Conservation (phyloP, 345 rosid species). For the Leavenworthia alabamica region DNA sequence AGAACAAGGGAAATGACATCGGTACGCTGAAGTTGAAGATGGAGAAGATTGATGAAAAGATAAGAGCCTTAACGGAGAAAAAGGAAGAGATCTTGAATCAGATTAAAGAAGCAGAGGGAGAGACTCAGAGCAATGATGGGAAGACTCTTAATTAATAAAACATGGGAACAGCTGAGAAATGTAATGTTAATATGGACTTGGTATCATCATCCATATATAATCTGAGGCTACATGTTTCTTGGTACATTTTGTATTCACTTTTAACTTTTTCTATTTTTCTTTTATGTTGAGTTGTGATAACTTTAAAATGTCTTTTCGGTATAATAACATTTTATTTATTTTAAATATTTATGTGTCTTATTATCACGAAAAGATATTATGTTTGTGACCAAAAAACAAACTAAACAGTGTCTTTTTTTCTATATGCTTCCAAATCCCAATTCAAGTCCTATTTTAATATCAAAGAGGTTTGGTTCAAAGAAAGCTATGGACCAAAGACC, state of each 20-base stretch:
- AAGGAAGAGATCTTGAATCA: constrained; percentile 48
- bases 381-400: too few relatives aligned
- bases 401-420: too few relatives aligned
- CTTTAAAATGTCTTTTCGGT: not conserved
- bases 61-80: constrained; percentile 42
- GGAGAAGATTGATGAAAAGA: constrained; percentile 52
- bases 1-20: constrained; percentile 33
- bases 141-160: not conserved
- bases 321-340: not conserved
- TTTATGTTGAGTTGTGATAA: not conserved
- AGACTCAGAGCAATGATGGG: constrained; percentile 14
- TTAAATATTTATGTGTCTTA: too few relatives aligned
- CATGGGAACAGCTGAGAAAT: not conserved
- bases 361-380: too few relatives aligned
- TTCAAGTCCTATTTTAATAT: too few relatives aligned
- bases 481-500: too few relatives aligned
- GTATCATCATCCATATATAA: not conserved
- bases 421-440: too few relatives aligned
- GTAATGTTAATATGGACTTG: not conserved
- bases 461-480: too few relatives aligned
- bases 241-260: not conserved
- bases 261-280: not conserved
- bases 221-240: not conserved
- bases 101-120: constrained; percentile 50
- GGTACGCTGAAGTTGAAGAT: constrained; percentile 47